phyloP scores from a whole-genome alignment of 2,329 filamentous ascomycete species.

The Trichocomaceae sp. region DNA sequence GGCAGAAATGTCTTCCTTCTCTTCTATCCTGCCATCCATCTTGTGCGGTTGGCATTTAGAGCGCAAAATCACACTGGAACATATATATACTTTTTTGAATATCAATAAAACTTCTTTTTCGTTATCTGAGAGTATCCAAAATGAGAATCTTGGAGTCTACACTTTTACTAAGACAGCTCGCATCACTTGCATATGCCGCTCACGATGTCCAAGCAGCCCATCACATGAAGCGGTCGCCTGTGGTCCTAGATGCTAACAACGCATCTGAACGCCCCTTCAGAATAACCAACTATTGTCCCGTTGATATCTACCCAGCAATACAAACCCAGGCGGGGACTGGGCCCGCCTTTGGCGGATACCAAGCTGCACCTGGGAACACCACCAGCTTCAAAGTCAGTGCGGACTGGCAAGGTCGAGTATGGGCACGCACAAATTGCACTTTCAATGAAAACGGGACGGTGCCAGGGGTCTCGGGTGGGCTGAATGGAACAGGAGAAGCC shows the following conservation, averaged over 20 bases:
- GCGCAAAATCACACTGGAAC: neutral
- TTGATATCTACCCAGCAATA: conserved; percentile 70
- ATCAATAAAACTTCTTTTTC: neutral
- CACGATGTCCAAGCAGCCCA: conserved; percentile 15
- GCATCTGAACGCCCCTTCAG: conserved; percentile 51
- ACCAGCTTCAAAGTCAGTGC: conserved; percentile 59
- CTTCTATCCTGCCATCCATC: neutral
- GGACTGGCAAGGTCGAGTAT: conserved; percentile 75
- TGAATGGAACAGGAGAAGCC: conserved; percentile 45
- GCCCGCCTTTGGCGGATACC: conserved; percentile 62
- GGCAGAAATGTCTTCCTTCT: neutral
- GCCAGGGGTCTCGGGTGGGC: conserved; percentile 35
- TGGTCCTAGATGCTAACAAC: conserved; percentile 18
- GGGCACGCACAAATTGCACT: conserved; percentile 78
- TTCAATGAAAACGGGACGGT: conserved; percentile 59
- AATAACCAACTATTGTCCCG: conserved; percentile 64
- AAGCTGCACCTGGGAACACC: conserved; percentile 53
- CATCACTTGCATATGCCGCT: neutral
- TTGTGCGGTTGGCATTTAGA: neutral
- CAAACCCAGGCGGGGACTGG: conserved; percentile 65
- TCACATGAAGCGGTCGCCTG: conserved; percentile 21
- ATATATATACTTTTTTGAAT: neutral
- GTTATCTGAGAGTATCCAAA: neutral
- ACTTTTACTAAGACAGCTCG: neutral
- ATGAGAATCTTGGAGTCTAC: neutral